Base-by-base conservation (phyloP, 1,284 basidiomycete species). In the Apiotrichum domesticum region DNA sequence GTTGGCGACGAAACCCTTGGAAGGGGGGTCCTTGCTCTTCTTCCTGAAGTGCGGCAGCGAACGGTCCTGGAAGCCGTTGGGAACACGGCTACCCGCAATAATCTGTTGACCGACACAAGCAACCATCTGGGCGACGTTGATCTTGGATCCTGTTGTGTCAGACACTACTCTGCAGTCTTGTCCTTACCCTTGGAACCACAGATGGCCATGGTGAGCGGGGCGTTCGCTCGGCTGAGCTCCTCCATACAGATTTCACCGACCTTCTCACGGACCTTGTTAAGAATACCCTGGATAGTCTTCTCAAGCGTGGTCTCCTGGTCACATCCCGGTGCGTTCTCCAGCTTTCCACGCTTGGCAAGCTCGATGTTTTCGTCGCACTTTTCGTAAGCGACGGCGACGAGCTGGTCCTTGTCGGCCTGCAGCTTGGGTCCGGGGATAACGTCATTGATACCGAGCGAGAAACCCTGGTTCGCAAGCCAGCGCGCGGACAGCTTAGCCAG, bases 81-180 rank as follows among this genome's bases (percentile, higher is more conserved):
- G 93, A 6, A 99, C 94, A 85, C 96, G 96, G 74, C 91, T 89
- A 29, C 96, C 96, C 32, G 90, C 86, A 65, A 98, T 98, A 76
- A 98, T 98, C 73, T 99, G 96, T 73, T 99, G 96, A 9, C 96
- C 96, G 66, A 99, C 96, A 84, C 94, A 97, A 65, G 96, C 96
- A 57, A 98, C 96, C 96, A 99, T 99, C 79, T 99, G 96, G 11
- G 93, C 96, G 58, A 99, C 96, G 77, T 99, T 98, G 79, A 98
- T 97, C 64, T 94, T 91, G 68, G 95, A 98, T 74, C 95, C 92
- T 95, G 58, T 50, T 8, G 47, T 33, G 49, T 62, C 51, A 70
- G 62, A 14, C 6, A 42, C 21, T 21, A 21, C 21, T 21, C 21
- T 21, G 21, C 21, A 21, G 21, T 21, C 21, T 21, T 21, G 21